Evolutionary conservation across 306 rosid genomes (phyloP), one percentile per base, ranked within the genome.

Genomic region (Pterocarpus santalinus): DNA sequence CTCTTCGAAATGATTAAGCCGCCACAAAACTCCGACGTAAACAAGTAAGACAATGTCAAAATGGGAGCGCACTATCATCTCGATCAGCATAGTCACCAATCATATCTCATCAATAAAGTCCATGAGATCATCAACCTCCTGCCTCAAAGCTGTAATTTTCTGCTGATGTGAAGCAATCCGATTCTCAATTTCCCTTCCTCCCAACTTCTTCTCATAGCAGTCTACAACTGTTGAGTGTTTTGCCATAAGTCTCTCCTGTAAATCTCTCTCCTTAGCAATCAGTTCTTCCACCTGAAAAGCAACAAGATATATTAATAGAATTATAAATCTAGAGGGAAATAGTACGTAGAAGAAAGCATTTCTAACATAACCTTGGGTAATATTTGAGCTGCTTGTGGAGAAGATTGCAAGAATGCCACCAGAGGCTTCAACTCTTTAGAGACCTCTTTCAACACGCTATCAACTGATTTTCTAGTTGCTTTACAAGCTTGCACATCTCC

Each of bases 171-270:
- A 56, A 82, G 97, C 92, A 84, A 93, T 81, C 66, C 97, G 92
- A 78, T 89, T 91, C 87, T 96, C 98, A 43, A 92, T 96, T 87
- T 96, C 99, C 77, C 94, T 90, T 41, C 99, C 94, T 55, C 91
- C 92, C 1, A 77, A 80, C 79, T 96, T 96, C 90, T 92, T 96
- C 91, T 96, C 98, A 8, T 92, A 93, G 89, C 98, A 86, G 80
- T 96, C 99, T 61, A 96, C 94, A 28, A 93, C 91, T 0, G 89
- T 88, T 0, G 90, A 30, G 90, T 96, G 97, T 87, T 96, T 96
- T 11, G 55, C 94, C 86, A 96, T 61, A 52, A 96, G 80, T 83
- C 73, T 96, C 82, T 96, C 98, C 82, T 89, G 97, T 87, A 93
- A 84, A 63, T 96, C 99, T 79, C 80, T 90, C 92, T 92, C 97